These are phyloP conservation scores for Beauveria sp. DNA, from an alignment of 2,329 filamentous ascomycete genomes.

Conservation along the genomic window DNA sequence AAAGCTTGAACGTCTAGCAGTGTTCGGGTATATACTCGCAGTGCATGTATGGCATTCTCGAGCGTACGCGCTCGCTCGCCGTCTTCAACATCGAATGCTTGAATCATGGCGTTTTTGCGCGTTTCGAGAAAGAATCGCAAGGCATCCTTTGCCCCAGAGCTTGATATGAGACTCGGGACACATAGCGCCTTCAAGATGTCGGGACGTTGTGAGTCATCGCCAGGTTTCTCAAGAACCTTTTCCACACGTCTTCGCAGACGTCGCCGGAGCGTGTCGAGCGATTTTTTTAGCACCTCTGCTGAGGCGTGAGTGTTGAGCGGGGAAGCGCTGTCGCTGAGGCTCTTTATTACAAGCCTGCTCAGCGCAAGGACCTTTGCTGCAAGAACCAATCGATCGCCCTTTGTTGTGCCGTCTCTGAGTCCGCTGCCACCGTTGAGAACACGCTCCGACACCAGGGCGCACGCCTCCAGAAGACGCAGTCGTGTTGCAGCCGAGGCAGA, in stretches of 20 bases:
- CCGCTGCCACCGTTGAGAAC: conserved; percentile 36
- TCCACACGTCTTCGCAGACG: conserved; percentile 62
- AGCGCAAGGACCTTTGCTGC: conserved; percentile 69
- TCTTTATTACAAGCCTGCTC: conserved; percentile 66
- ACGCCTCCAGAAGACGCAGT: conserved; percentile 43
- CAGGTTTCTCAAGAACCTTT: conserved; percentile 56
- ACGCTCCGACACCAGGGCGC: conserved; percentile 40
- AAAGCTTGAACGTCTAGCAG: conserved; percentile 69
- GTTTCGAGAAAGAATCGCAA: conserved; percentile 71
- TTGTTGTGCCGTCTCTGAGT: conserved; percentile 23
- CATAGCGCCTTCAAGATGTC: conserved; percentile 66
- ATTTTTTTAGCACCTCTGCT: conserved; percentile 57
- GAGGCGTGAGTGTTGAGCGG: conserved; percentile 26
- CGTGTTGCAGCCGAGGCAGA: conserved; percentile 31
- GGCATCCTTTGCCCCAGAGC: conserved; percentile 70
- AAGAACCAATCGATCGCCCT: conserved; percentile 45
- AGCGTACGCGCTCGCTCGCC: conserved; percentile 31
- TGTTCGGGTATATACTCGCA: conserved; percentile 70
- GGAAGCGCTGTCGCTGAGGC: conserved; percentile 46
- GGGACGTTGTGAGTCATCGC: conserved; percentile 39
- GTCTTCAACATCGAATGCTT: conserved; percentile 48
- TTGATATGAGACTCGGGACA: conserved; percentile 76
- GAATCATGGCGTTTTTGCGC: conserved; percentile 59
- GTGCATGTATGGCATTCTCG: conserved; percentile 51
- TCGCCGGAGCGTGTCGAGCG: conserved; percentile 52